Evolutionary conservation across 768 basidiomycete species (phyloP), one percentile per base, ranked within the genome.

Genomic region (Leucocoprinus sp.): DNA sequence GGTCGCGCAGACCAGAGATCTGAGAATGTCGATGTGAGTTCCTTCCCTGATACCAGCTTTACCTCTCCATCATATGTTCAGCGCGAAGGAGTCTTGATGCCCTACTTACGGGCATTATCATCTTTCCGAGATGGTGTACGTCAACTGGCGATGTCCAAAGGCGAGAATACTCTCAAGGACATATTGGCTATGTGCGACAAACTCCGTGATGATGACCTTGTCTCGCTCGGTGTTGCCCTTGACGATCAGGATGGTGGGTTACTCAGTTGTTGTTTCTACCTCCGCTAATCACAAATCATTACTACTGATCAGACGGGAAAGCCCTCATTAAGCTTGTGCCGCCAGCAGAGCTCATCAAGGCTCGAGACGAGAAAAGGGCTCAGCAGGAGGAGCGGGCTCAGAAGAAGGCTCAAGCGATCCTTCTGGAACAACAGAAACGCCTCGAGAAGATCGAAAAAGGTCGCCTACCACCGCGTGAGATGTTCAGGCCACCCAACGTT

Each of bases 241-340:
- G 96, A 98, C 60, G 96, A 99, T 67, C 90, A 92, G 67, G 91
- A 93, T 71, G 92, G 92, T 82, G 51, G 41, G 68, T 61, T 26
- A 41, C 39, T 29, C 8, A 29, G 15, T 18, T 31, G 9, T 14
- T 26, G 18, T 49, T 50, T 27, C 26, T 43, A 18, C 27, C 42
- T 24, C 36, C 38, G 34, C 18, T 14, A 26, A 45, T 54, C 19
- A 36, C 50, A 37, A 55, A 18, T 6, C 8, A 34, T 42, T 37
- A 45, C 43, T 26, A 23, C 52, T n/a, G 14, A 12, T 36, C 37
- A 93, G 93, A 93, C 68, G 93, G 93, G n/a, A 82, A 81, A 57
- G 95, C 95, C 3, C 79, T 97, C 23, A 86, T 96, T 49, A 98
- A 98, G 64, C 71, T 98, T 34, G 88, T 93, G 19, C 69, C 88